Evolutionary conservation across 768 basidiomycete species (phyloP).

Genomic region (Mycena alexandri): DNA sequence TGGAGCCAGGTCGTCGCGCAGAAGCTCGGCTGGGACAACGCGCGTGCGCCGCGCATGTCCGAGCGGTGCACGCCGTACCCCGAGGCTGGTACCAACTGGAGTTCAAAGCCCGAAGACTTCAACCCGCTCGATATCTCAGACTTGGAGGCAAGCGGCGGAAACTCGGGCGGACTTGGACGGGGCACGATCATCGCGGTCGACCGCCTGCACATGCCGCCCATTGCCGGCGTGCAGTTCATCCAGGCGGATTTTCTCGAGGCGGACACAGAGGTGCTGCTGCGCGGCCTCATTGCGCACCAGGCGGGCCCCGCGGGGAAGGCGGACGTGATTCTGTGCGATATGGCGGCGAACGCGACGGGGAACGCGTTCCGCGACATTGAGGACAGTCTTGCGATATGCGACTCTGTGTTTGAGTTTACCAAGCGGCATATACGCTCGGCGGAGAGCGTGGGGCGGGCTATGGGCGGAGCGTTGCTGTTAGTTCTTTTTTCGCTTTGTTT

Average conservation of each 20-base stretch:
- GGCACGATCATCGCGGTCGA: slow-evolving; percentile 84
- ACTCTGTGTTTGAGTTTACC: slow-evolving; percentile 80
- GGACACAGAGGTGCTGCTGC: slow-evolving; percentile 60
- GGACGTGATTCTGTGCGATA: slow-evolving; percentile 90
- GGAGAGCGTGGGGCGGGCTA: slow-evolving; percentile 54
- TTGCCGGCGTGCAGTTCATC: slow-evolving; percentile 80
- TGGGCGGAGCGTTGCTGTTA: slow-evolving; percentile 72
- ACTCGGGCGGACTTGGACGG: slow-evolving; percentile 39
- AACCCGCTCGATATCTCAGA: slow-evolving; percentile 61
- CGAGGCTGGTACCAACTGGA: slow-evolving; percentile 16
- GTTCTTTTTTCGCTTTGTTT: slow-evolving; percentile 35
- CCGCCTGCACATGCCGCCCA: slow-evolving; percentile 76
- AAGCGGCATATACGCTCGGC: slow-evolving; percentile 63
- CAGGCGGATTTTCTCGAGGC: slow-evolving; percentile 84
- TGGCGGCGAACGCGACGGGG: slow-evolving; percentile 89
- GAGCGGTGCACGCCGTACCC: slow-evolving; percentile 31
- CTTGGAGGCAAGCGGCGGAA: slow-evolving; percentile 3
- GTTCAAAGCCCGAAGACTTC: slow-evolving; percentile 37
- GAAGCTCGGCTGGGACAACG: slow-evolving; percentile 65
- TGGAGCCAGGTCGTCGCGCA: slow-evolving; percentile 90
- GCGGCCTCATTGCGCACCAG: slow-evolving; percentile 37
- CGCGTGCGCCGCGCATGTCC: slow-evolving; percentile 16
- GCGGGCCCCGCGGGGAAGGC: slow-evolving; percentile 58
- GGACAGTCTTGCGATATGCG: slow-evolving; percentile 78
- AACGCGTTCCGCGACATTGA: slow-evolving; percentile 74